Evolutionary conservation across 805 yeast species (phyloP), one percentile per base, ranked within the genome.

Genomic region (Candida krabiensis): DNA sequence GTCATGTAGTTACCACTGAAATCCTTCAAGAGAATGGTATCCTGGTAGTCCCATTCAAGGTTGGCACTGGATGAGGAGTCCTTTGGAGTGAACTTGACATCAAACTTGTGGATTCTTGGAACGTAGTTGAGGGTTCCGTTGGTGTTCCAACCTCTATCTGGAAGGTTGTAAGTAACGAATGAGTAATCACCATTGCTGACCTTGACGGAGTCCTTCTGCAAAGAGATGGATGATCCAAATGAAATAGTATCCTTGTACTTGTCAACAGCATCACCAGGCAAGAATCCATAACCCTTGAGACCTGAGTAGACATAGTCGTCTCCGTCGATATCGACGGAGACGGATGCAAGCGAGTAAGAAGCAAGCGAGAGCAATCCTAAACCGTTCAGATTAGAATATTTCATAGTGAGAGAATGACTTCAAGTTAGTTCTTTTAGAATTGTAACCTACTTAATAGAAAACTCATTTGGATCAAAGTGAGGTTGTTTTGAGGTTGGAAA

Each of bases 81-180:
- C 27, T 13, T 18, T 16, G 64, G 63, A 9, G 56, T 52, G 38
- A 56, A 58, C 6, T 36, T 38, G 29, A 48, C 58, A 11, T 33
- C 46, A 37, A 34, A 59, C 39, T 51, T 46, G 34, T 50, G 50
- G 27, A 60, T 46, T 44, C 65, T 48, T n/a, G 57, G 41, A 29
- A 37, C 48, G 28, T 43, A 55, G 43, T 58, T 53, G 19, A 58
- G 43, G 12, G 65, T 59, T 30, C 65, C 65, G 9, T 56, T 37
- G 19, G 61, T 50, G 42, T 60, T 60, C 57, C 56, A 56, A 35
- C 65, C 65, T 39, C 65, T 55, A 37, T 60, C 65, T 9, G 64
- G 64, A 23, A 60, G 47, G 28, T 51, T 50, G 45, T 52, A 59
- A 4, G 59, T 51, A n/a, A 38, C 46, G 37, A 58, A 58, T 16